Evolutionary conservation across 352 stramenopile species (phyloP).

Genomic region (Globisporangium mamillatum): DNA sequence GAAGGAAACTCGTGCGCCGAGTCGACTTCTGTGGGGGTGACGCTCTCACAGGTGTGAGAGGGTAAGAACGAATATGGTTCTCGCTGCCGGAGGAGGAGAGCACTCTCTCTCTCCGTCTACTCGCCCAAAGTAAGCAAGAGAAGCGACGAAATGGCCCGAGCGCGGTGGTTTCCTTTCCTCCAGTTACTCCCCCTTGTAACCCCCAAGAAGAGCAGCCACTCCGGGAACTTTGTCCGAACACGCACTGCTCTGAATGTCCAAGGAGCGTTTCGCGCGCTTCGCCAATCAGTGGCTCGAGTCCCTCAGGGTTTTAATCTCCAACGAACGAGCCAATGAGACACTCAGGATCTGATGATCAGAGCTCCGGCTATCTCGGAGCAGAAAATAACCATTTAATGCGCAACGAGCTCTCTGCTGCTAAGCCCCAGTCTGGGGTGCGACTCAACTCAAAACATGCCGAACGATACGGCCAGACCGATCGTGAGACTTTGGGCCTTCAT

Average conservation of each 20-base stretch:
- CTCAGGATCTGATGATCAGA: not conserved
- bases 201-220: not conserved
- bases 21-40: slow-evolving; percentile 10
- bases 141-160: not conserved
- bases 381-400: not conserved
- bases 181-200: not conserved
- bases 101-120: not conserved
- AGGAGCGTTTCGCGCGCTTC: slow-evolving; percentile 3
- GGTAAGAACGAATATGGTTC: slow-evolving; percentile 11
- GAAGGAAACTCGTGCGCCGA: slow-evolving; percentile 5
- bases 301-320: not conserved
- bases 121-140: not conserved
- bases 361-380: not conserved
- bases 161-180: not conserved
- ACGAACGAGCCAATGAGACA: not conserved
- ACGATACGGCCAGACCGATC: no score
- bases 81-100: not conserved
- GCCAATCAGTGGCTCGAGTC: not conserved
- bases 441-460: no score
- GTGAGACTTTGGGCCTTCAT: no score
- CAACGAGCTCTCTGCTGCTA: no score
- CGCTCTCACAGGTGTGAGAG: slow-evolving; percentile 13
- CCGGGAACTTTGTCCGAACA: slow-evolving; percentile 4
- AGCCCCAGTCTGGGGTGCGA: no score
- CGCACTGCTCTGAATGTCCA: slow-evolving; percentile 9